A percentile compares a stretch with the other conserved stretches of the same genome.
Evolutionary conservation across 164 flowering plant species (phyloP).

Genomic region (Houttuynia cordata): DNA sequence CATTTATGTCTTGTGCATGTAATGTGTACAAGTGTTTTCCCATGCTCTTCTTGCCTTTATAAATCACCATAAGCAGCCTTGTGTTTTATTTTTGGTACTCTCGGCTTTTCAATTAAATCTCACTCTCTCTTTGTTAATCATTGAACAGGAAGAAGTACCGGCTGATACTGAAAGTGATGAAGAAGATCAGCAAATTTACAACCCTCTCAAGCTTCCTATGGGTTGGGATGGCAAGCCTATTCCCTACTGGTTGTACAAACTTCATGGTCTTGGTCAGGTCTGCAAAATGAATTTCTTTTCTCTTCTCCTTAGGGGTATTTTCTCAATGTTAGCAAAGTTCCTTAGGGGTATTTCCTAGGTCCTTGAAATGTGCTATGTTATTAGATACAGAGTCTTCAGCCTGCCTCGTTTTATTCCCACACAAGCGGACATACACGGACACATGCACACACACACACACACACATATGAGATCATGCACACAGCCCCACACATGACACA

Average conservation of each 20-base stretch:
- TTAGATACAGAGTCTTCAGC: no score
- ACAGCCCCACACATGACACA: no score
- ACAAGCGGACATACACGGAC: no score
- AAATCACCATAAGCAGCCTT: not conserved
- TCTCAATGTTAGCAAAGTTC: not conserved
- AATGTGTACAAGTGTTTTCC: no score
- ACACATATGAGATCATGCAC: no score
- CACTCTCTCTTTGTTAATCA: not conserved
- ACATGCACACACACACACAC: no score
- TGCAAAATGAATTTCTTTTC: not conserved
- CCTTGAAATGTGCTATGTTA: no score
- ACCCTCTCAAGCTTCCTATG: constrained; percentile 97
- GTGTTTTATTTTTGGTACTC: not conserved
- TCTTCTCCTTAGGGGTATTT: not conserved
- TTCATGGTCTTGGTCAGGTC: constrained; percentile 99
- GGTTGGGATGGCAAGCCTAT: constrained; percentile 99
- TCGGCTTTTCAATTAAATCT: not conserved
- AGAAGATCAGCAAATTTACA: constrained; percentile 92
- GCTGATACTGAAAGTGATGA: constrained; percentile 95
- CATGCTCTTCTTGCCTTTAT: no score
- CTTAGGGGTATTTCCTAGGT: no score
- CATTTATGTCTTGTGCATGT: no score
- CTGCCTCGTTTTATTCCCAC: no score
- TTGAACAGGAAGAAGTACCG: constrained; percentile 74
- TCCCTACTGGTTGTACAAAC: constrained; percentile 98